phyloP scores from a whole-genome alignment of 179 eudicot genomes.

The Silene coronaria region DNA sequence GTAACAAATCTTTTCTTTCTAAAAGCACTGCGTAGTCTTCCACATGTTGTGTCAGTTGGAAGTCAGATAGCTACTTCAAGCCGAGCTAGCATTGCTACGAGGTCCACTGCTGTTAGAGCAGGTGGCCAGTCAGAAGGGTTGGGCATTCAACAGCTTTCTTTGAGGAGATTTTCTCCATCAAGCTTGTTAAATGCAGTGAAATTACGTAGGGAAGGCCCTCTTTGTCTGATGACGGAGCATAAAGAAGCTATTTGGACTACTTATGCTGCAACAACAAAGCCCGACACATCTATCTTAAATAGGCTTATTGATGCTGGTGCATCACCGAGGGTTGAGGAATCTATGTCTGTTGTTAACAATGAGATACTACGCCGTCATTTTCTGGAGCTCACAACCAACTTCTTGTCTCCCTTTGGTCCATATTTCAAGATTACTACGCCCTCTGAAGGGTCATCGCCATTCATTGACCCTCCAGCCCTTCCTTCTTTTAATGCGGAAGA shows the following conservation, averaged over 20 bases:
- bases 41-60: constrained; percentile 86
- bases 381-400: constrained; percentile 90
- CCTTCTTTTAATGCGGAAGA: constrained; percentile 65
- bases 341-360: constrained; percentile 97
- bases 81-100: constrained; percentile 39
- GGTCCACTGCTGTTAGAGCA: constrained; percentile 41
- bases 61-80: constrained; percentile 57
- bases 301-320: constrained; percentile 94
- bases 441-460: constrained; percentile 82
- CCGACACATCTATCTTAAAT: constrained; percentile 87
- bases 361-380: constrained; percentile 94
- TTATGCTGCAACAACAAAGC: constrained; percentile 69
- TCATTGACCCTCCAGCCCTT: constrained; percentile 80
- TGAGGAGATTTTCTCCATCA: constrained; percentile 76
- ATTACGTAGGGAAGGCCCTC: constrained; percentile 88
- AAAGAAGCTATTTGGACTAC: constrained; percentile 90
- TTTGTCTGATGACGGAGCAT: constrained; percentile 91
- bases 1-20: constrained; percentile 90
- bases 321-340: constrained; percentile 86
- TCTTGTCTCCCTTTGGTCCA: constrained; percentile 91
- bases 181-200: constrained; percentile 77
- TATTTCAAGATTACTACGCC: constrained; percentile 80
- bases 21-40: constrained; percentile 73
- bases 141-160: constrained; percentile 46
- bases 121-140: constrained; percentile 46